Evolutionary conservation across 2,329 filamentous ascomycete genomes (phyloP).

Genomic region (Aspergillus ruber): DNA sequence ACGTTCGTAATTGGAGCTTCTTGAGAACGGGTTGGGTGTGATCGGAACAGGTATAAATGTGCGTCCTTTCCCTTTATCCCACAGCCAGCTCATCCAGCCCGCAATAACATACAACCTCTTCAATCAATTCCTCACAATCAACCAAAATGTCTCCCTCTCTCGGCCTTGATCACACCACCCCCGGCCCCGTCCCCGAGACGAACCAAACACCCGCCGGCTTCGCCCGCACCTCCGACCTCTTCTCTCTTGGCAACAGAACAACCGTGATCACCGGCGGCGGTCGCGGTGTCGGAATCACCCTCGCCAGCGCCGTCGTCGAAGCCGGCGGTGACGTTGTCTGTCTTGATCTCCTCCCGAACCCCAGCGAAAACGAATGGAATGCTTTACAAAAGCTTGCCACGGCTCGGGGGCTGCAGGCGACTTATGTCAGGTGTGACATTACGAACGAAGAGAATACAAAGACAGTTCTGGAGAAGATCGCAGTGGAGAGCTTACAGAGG

Average conservation of each 20-base stretch:
- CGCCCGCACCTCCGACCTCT: conserved; percentile 26
- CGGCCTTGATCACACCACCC: conserved; percentile 14
- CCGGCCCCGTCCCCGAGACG: conserved; percentile 22
- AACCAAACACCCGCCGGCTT: conserved; percentile 24
- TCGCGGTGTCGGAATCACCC: conserved; percentile 46
- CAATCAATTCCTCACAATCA: neutral
- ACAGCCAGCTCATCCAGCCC: neutral
- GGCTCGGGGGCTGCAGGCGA: conserved; percentile 26
- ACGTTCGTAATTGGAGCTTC: neutral
- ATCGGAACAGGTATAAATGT: neutral
- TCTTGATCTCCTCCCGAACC: conserved; percentile 39
- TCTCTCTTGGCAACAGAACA: conserved; percentile 40
- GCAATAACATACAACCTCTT: neutral
- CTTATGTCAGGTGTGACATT: conserved; percentile 44
- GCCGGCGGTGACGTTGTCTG: conserved; percentile 46
- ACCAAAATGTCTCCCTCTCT: conserved; percentile 18
- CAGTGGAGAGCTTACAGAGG: conserved; percentile 13
- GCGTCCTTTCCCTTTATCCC: neutral
- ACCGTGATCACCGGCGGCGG: conserved; percentile 46
- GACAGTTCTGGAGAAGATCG: conserved; percentile 31
- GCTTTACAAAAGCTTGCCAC: conserved; percentile 38
- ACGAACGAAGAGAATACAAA: conserved; percentile 40
- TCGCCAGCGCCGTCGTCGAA: conserved; percentile 46
- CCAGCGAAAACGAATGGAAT: conserved; percentile 34
- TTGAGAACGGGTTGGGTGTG: neutral